Evolutionary conservation across 2,329 filamentous ascomycete species (phyloP).

Genomic region (Colletotrichum sp.): DNA sequence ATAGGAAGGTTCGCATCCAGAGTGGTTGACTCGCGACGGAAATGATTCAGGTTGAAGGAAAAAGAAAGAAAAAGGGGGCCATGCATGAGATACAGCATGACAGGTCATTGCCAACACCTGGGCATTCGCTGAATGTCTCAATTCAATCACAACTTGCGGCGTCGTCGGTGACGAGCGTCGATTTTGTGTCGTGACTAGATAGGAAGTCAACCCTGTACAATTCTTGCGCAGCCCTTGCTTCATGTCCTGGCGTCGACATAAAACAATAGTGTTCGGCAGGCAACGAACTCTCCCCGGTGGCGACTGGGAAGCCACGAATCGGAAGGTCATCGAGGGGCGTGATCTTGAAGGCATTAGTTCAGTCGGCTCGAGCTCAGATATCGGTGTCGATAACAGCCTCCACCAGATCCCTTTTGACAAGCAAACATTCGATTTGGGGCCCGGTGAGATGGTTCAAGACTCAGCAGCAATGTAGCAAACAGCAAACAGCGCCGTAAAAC

Average conservation of each 20-base stretch:
- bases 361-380: not conserved
- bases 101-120: not conserved
- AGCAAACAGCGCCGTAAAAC: not conserved
- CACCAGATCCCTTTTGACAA: not conserved
- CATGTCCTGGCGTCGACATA: not conserved
- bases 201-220: not conserved
- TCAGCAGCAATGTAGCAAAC: not conserved
- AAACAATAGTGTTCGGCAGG: not conserved
- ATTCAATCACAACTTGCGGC: not conserved
- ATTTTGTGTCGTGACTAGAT: not conserved
- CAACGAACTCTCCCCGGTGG: not conserved
- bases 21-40: not conserved
- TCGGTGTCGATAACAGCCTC: not conserved
- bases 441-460: not conserved
- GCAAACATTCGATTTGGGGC: not conserved
- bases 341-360: not conserved
- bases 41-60: not conserved
- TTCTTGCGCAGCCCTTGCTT: not conserved
- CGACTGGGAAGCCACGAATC: not conserved
- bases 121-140: not conserved
- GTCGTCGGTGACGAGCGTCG: not conserved
- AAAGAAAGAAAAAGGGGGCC: slow-evolving; percentile 7
- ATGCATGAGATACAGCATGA: slow-evolving; percentile 3
- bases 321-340: not conserved
- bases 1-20: not conserved